Base-by-base conservation (phyloP, 768 basidiomycete species). In the Amyloporia xantha region DNA sequence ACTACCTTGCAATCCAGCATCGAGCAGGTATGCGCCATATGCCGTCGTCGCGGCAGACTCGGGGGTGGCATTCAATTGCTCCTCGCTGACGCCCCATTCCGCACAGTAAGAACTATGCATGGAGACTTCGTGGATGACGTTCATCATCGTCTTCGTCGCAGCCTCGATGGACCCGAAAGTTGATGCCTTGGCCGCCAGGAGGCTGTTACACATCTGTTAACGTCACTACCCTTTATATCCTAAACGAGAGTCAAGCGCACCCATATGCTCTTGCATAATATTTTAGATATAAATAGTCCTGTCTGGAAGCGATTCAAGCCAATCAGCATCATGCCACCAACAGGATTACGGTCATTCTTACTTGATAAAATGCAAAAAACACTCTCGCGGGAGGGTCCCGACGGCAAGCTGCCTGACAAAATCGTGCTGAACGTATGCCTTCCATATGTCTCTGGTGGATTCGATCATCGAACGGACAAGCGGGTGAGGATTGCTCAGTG, bases 361-460 rank as follows among this genome's bases (percentile, higher is more conserved):
- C 88, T 82, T 85, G 66, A 95, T 83, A 62, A 94, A 96, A 59
- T 92, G 82, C 12, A 86, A 59, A 63, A 95, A 97, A 19, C 73
- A 68, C n/a, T 78, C 71, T 33, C 65, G 68, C 0, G 78, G 71
- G 2, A 94, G 75, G 0, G 78, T 84, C 0, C 91, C 92, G 44
- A 73, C 66, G 0, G 86, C 91, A 0, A 96, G 73, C 42, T 80
- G 77, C 47, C 72, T 71, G 24, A 94, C 89, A 56, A 95, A 97
- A 1, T 86, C 80, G 57, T 97, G 93, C 57, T 89, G 68, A 0
- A 93, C 82, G 56, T 87, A 93, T 44, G 71, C 68, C 50, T 78
- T 78, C 90, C 92, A 89, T 3, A 76, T 68, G 5, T 64, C 59
- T 1, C 67, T 63, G 12, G 76, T 78, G 35, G 74, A 68, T 39